Evolutionary conservation across 2,329 filamentous ascomycete species (phyloP).

Genomic region (Bipolaris victoriae): DNA sequence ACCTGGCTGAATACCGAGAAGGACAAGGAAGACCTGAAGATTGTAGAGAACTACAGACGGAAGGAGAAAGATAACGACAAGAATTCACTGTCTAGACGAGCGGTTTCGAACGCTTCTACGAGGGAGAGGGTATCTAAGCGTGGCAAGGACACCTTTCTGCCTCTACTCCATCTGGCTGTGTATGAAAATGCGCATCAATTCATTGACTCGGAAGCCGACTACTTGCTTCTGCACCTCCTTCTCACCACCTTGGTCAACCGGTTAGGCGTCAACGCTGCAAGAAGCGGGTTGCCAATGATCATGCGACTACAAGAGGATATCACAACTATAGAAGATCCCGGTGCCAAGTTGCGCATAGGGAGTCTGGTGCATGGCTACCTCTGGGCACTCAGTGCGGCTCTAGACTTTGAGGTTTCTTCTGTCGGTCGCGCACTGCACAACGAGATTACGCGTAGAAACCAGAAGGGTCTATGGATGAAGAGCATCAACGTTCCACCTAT

Average conservation of each 20-base stretch:
- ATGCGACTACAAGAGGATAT: conserved; percentile 87
- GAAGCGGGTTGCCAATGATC: conserved; percentile 85
- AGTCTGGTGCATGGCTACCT: conserved; percentile 90
- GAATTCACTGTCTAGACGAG: conserved; percentile 62
- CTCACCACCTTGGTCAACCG: conserved; percentile 75
- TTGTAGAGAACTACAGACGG: conserved; percentile 61
- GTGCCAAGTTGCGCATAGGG: conserved; percentile 78
- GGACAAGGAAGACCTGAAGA: conserved; percentile 67
- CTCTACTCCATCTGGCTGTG: conserved; percentile 82
- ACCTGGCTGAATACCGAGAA: conserved; percentile 88
- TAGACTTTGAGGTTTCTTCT: conserved; percentile 73
- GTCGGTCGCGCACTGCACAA: conserved; percentile 74
- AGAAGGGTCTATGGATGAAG: conserved; percentile 79
- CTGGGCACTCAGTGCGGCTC: conserved; percentile 77
- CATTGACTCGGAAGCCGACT: conserved; percentile 69
- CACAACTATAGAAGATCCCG: conserved; percentile 66
- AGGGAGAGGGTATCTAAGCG: conserved; percentile 63
- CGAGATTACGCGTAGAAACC: conserved; percentile 77
- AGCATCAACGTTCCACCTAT: conserved; percentile 74
- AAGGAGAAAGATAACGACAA: conserved; percentile 53
- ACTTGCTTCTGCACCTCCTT: conserved; percentile 77
- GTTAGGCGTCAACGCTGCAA: conserved; percentile 81
- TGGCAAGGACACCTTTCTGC: conserved; percentile 73
- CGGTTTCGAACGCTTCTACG: conserved; percentile 70
- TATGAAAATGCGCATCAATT: conserved; percentile 82